A percentile compares a stretch with the other conserved stretches of the same genome.
phyloP scores from a whole-genome alignment of 2,329 filamentous ascomycete genomes.

The Aspergillus aculeatinus region DNA sequence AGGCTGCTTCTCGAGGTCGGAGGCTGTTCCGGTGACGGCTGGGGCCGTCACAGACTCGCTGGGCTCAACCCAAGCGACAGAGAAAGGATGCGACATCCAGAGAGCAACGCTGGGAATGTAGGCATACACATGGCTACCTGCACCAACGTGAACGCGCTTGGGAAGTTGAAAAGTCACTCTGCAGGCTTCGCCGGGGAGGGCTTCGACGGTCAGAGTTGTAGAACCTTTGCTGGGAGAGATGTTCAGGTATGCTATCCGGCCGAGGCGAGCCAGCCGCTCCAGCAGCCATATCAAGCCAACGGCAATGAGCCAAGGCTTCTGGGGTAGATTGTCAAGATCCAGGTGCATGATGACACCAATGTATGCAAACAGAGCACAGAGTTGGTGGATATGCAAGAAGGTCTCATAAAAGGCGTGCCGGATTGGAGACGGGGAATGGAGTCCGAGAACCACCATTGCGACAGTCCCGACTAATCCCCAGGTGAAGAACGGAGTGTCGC shows the following conservation, averaged over 20 bases:
- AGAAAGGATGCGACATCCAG: slow-evolving; percentile 53
- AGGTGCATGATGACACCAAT: slow-evolving; percentile 48
- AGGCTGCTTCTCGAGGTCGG: slow-evolving; percentile 36
- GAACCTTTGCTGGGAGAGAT: slow-evolving; percentile 48
- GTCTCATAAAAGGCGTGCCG: slow-evolving; percentile 50
- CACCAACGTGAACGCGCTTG: slow-evolving; percentile 52
- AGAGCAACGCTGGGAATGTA: slow-evolving; percentile 54
- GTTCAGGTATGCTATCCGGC: slow-evolving; percentile 55
- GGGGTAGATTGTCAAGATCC: slow-evolving; percentile 41
- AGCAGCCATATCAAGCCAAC: slow-evolving; percentile 41
- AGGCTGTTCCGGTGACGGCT: slow-evolving; percentile 22
- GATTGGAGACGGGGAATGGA: slow-evolving; percentile 47
- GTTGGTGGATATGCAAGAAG: slow-evolving; percentile 49
- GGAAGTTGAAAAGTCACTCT: slow-evolving; percentile 61
- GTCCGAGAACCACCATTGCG: slow-evolving; percentile 40
- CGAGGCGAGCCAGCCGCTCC: slow-evolving; percentile 48
- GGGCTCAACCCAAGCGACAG: slow-evolving; percentile 47
- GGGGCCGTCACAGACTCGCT: slow-evolving; percentile 25
- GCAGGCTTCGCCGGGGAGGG: slow-evolving; percentile 60
- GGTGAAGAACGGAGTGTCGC: slow-evolving; percentile 42
- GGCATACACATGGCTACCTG: slow-evolving; percentile 61
- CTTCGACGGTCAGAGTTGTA: slow-evolving; percentile 57
- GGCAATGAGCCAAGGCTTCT: slow-evolving; percentile 39
- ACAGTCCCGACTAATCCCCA: slow-evolving; percentile 48
- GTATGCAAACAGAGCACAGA: slow-evolving; percentile 44